phyloP scores from a whole-genome alignment of 2,329 filamentous ascomycete genomes.

The Aspergillus terreus region DNA sequence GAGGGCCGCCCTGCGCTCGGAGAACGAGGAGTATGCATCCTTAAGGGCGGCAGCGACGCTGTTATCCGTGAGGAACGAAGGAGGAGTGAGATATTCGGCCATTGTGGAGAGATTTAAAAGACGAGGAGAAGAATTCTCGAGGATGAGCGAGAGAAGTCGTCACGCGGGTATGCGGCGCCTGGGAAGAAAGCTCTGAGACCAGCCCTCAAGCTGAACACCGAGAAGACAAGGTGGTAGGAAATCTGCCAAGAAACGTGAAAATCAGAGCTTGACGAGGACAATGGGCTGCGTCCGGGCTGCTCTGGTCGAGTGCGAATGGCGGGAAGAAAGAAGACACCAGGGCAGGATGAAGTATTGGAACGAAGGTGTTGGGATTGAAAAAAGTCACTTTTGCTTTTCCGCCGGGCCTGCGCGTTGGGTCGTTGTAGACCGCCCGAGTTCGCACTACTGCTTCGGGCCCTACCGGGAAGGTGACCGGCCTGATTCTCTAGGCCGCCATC shows the following conservation, averaged over 20 bases:
- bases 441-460: slow-evolving; percentile 14
- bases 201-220: slow-evolving; percentile 21
- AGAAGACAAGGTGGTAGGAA: neutral
- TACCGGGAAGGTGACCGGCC: slow-evolving; percentile 6
- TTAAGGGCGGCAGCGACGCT: slow-evolving; percentile 65
- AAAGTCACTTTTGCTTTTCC: slow-evolving; percentile 30
- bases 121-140: slow-evolving; percentile 11
- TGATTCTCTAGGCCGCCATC: neutral
- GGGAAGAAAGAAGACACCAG: slow-evolving; percentile 14
- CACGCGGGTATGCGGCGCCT: slow-evolving; percentile 23
- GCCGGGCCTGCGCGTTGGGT: slow-evolving; percentile 26
- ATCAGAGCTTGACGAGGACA: neutral
- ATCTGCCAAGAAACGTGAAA: neutral
- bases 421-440: slow-evolving; percentile 20
- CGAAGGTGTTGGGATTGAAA: slow-evolving; percentile 25
- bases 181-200: slow-evolving; percentile 25
- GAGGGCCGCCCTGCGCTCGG: slow-evolving; percentile 79
- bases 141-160: slow-evolving; percentile 16
- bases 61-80: slow-evolving; percentile 70
- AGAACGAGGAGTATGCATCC: slow-evolving; percentile 78
- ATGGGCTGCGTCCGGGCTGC: slow-evolving; percentile 21
- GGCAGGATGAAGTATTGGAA: slow-evolving; percentile 8
- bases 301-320: slow-evolving; percentile 15
- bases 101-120: slow-evolving; percentile 23
- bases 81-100: slow-evolving; percentile 45